A percentile compares a stretch with the other conserved stretches of the same genome.
Evolutionary conservation across 805 yeast genomes (phyloP).

Genomic region (Wickerhamiella domercqiae): DNA sequence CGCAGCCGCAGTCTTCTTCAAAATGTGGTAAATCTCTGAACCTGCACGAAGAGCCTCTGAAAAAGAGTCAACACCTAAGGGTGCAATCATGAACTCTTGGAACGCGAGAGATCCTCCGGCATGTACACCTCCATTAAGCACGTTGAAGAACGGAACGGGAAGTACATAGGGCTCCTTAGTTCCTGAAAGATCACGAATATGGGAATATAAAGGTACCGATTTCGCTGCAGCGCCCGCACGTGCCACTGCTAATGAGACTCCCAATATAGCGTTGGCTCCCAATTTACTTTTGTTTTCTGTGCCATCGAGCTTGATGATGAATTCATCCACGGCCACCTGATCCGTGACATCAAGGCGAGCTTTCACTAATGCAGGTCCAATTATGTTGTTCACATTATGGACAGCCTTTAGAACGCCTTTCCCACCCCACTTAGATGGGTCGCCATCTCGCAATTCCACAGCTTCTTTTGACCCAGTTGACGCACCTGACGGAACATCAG

Average conservation of each 20-base stretch:
- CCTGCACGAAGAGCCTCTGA: constrained; percentile 94
- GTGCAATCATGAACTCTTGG: constrained; percentile 99
- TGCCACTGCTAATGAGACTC: constrained; percentile 94
- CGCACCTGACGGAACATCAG: constrained; percentile 99
- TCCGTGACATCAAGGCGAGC: constrained; percentile 70
- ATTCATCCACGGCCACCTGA: constrained; percentile 77
- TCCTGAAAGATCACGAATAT: constrained; percentile 67
- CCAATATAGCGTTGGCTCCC: constrained; percentile 97
- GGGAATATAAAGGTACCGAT: constrained; percentile 83
- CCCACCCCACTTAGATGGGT: constrained; percentile 94
- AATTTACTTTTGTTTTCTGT: constrained; percentile 93
- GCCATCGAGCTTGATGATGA: constrained; percentile 80
- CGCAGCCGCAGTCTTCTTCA: constrained; percentile 85
- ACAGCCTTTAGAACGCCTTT: constrained; percentile 98
- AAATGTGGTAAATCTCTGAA: constrained; percentile 93
- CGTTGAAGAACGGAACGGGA: constrained; percentile 98
- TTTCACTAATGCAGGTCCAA: constrained; percentile 84
- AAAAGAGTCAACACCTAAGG: constrained; percentile 80
- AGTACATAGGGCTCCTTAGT: constrained; percentile 74
- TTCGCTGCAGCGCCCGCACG: constrained; percentile 97
- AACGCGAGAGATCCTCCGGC: constrained; percentile 99
- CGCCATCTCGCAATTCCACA: constrained; percentile 94
- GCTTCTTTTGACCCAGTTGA: constrained; percentile 99
- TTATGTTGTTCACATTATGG: constrained; percentile 82
- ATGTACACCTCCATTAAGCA: constrained; percentile 98